Conservation (phyloP, 2,329 filamentous ascomycete species). For the Ophiostoma piceae region DNA sequence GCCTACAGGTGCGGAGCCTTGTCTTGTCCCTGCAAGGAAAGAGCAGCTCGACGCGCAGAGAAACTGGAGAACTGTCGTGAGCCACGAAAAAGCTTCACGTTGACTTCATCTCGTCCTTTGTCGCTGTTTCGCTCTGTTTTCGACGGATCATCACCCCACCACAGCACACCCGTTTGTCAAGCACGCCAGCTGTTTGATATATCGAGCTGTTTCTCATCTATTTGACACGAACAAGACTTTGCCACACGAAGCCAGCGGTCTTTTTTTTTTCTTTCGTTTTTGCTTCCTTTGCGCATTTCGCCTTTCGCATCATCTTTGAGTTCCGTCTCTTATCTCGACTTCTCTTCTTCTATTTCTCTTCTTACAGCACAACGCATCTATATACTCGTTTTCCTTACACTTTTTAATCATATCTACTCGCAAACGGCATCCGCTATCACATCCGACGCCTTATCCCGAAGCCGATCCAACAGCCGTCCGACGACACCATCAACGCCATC, state of each 20-base stretch:
- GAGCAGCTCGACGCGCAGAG: conserved; percentile 21
- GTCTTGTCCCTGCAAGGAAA: background rate
- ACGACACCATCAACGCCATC: background rate
- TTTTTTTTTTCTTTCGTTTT: conserved; percentile 5
- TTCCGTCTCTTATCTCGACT: background rate
- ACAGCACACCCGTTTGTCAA: conserved; percentile 3
- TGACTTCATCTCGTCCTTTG: conserved; percentile 6
- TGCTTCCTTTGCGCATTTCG: conserved; percentile 4
- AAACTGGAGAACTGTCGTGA: conserved; percentile 18
- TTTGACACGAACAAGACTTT: background rate
- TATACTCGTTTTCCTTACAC: conserved; percentile 11
- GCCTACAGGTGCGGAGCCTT: background rate
- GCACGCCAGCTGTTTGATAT: background rate
- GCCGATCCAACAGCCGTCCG: background rate
- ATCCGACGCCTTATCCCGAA: conserved; percentile 5
- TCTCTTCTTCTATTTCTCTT: background rate
- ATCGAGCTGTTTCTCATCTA: background rate
- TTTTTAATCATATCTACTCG: background rate
- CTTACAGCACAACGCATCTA: background rate
- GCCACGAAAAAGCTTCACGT: conserved; percentile 21
- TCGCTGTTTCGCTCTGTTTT: conserved; percentile 7
- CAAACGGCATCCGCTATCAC: background rate
- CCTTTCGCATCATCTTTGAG: background rate
- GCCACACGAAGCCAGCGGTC: background rate
- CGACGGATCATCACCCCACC: background rate